phyloP scores from a whole-genome alignment of 2,329 filamentous ascomycete genomes.

The Penicillium sp. region DNA sequence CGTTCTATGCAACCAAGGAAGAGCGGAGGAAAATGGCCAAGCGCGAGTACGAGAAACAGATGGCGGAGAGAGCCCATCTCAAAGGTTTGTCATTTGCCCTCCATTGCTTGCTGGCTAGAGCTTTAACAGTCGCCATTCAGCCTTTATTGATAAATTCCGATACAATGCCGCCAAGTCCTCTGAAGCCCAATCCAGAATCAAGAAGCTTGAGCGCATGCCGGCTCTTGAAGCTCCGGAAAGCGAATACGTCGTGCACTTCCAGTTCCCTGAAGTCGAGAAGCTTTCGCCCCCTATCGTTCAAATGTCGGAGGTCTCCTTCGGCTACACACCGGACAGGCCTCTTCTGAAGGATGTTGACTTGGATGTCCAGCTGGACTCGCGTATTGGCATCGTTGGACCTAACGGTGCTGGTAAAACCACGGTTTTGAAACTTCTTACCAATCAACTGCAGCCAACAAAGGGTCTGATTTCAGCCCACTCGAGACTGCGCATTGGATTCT shows the following conservation, averaged over 20 bases:
- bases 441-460: slow-evolving; percentile 68
- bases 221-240: slow-evolving; percentile 82
- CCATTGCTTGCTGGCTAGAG: not conserved
- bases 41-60: slow-evolving; percentile 97
- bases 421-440: slow-evolving; percentile 93
- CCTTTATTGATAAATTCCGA: slow-evolving; percentile 99
- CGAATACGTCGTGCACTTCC: slow-evolving; percentile 95
- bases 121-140: slow-evolving; percentile 31
- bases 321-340: slow-evolving; percentile 73
- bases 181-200: slow-evolving; percentile 96
- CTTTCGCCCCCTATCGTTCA: slow-evolving; percentile 96
- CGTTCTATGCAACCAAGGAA: slow-evolving; percentile 95
- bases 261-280: slow-evolving; percentile 96
- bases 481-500: slow-evolving; percentile 87
- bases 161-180: slow-evolving; percentile 99
- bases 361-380: slow-evolving; percentile 94
- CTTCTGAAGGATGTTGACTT: slow-evolving; percentile 84
- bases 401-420: slow-evolving; percentile 99
- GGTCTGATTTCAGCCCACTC: slow-evolving; percentile 86
- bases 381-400: slow-evolving; percentile 97
- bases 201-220: slow-evolving; percentile 97
- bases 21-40: slow-evolving; percentile 95
- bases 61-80: slow-evolving; percentile 86
- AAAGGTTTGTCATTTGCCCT: slow-evolving; percentile 51
- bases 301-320: slow-evolving; percentile 89